These are phyloP conservation scores for Collariella sp. DNA, from an alignment of 495 filamentous ascomycete species.

Conservation along the genomic window DNA sequence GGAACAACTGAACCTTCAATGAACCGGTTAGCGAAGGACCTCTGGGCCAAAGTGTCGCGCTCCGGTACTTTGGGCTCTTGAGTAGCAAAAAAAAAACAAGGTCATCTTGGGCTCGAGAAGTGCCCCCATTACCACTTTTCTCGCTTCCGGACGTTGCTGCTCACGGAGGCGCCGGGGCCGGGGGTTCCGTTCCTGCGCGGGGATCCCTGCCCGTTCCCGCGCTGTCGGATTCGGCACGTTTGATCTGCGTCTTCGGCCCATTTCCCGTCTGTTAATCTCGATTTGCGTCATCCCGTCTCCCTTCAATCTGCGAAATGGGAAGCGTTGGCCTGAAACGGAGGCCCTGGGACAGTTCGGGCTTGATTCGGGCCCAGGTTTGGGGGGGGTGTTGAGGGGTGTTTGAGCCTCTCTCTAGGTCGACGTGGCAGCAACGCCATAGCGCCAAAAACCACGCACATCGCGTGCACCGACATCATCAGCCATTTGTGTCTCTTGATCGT, in stretches of 20 bases:
- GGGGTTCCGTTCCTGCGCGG: background rate
- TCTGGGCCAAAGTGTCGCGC: too few species aligned
- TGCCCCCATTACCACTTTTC: background rate
- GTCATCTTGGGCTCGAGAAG: too few species aligned
- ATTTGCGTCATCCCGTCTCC: background rate
- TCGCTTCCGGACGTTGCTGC: background rate
- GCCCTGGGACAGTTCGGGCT: background rate
- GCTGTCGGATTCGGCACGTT: background rate
- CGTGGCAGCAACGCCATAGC: too few species aligned
- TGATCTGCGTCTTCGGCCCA: background rate
- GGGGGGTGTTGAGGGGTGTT: too few species aligned
- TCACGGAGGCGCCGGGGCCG: background rate
- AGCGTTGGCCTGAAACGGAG: too few species aligned
- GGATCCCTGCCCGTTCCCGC: background rate
- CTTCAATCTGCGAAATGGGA: too few species aligned
- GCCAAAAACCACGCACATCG: too few species aligned
- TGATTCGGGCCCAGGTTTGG: too few species aligned
- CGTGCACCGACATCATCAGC: background rate
- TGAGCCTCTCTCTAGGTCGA: too few species aligned
- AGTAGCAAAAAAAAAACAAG: too few species aligned
- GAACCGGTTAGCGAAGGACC: background rate
- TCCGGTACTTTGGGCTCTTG: too few species aligned
- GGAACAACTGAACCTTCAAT: background rate
- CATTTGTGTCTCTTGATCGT: background rate
- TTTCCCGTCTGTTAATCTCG: background rate